Conservation (phyloP, 345 rosid species). For the Bruguiera sexangula region DNA sequence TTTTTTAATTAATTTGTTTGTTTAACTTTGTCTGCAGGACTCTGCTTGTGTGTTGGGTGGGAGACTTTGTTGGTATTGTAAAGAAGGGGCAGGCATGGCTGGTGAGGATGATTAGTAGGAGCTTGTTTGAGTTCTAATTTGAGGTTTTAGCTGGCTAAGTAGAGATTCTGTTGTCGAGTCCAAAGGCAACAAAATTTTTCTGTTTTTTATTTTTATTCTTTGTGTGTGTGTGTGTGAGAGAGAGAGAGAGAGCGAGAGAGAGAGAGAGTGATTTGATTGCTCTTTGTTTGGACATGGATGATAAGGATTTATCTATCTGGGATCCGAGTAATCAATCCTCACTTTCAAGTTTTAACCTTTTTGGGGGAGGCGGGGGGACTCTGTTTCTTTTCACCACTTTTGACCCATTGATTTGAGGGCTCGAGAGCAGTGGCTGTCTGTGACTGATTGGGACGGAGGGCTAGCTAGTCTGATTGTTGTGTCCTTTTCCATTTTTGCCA, state of each 20-base stretch:
- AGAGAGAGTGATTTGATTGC: constrained; percentile 23
- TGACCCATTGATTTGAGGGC: constrained; percentile 40
- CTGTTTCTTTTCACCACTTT: constrained; percentile 31
- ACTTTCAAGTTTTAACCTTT: constrained; percentile 5
- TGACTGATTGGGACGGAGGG: constrained; percentile 2
- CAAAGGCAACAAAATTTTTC: no score
- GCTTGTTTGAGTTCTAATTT: background rate
- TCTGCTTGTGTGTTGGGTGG: background rate
- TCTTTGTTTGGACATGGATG: constrained; percentile 20
- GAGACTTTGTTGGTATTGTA: background rate
- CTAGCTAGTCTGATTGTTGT: constrained; percentile 12
- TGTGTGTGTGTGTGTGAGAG: no score
- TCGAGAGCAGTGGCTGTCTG: constrained; percentile 12
- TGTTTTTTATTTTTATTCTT: background rate
- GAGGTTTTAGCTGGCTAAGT: background rate
- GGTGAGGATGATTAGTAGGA: background rate
- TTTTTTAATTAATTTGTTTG: background rate
- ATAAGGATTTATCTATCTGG: constrained; percentile 11
- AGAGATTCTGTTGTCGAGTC: background rate
- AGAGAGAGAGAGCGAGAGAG: background rate
- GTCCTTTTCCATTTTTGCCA: constrained; percentile 8
- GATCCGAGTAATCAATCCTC: constrained; percentile 23
- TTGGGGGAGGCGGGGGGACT: background rate
- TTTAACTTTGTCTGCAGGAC: background rate
- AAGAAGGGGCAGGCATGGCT: background rate